A percentile compares a stretch with the other conserved stretches of the same genome.
Evolutionary conservation across 306 rosid species (phyloP).

Genomic region (Castanea crenata): DNA sequence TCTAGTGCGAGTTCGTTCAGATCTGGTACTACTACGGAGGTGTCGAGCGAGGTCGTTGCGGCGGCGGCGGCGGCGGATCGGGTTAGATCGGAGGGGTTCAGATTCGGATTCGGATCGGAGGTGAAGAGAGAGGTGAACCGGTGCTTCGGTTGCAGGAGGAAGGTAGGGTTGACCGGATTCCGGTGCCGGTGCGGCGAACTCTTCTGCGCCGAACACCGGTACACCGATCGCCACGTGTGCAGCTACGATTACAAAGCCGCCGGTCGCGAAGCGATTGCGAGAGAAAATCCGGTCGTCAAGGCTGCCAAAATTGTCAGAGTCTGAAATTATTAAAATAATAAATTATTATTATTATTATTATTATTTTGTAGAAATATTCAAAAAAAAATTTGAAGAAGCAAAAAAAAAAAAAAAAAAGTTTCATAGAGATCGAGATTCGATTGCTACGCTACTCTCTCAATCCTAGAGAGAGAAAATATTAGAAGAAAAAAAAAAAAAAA

Average conservation of each 20-base stretch:
- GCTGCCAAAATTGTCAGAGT: conserved; percentile 88
- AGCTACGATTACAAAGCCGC: conserved; percentile 84
- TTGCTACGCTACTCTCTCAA: conserved; percentile 27
- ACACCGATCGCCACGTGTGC: conserved; percentile 95
- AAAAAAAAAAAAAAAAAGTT: background rate
- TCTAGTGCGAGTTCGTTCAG: too few relatives aligned
- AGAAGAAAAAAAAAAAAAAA: conserved; percentile 17
- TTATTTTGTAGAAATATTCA: conserved; percentile 13
- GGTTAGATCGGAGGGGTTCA: conserved; percentile 27
- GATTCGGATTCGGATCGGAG: background rate
- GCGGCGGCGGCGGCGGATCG: conserved; percentile 9
- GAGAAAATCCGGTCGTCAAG: conserved; percentile 87
- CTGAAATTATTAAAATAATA: conserved; percentile 18
- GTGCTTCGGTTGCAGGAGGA: conserved; percentile 76
- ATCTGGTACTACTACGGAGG: too few relatives aligned
- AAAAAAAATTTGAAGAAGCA: background rate
- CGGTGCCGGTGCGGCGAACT: conserved; percentile 96
- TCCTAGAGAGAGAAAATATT: background rate
- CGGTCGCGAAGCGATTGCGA: conserved; percentile 85
- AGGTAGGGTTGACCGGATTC: conserved; percentile 89
- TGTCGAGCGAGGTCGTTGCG: too few relatives aligned
- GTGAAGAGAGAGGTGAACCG: conserved; percentile 64
- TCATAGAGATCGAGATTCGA: conserved; percentile 27
- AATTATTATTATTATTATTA: background rate
- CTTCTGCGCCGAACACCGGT: conserved; percentile 83